Base-by-base conservation (phyloP, 768 basidiomycete genomes). In the Amanita polypyramis region DNA sequence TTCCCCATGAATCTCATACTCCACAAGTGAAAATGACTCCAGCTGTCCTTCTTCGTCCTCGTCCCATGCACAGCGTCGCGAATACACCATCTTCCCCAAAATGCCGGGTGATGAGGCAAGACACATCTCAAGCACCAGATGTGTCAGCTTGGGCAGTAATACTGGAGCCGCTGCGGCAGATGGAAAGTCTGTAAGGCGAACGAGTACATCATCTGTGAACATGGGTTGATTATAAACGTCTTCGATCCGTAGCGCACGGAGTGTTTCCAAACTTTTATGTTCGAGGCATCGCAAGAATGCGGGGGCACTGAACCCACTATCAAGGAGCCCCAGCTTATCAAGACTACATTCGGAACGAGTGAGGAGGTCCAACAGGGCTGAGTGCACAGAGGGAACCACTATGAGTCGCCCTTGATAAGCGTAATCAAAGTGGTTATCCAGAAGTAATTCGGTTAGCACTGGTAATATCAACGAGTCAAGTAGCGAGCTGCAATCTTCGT, bases 11-110 rank as follows among this genome's bases (percentile, higher is more conserved):
- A 27, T 27, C n/a, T n/a, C 7, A 7, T 27, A 7, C 25, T 3
- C 17, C 10, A 32, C 12, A 33, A 43, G 17, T 9, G 32, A 30
- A 9, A 43, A 43, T 14, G 25, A 30, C 32, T 43, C 30, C 30
- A 43, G 14, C 5, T 33, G 42, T 17, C 11, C 32, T 43, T 29
- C 29, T 5, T 21, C 39, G n/a, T 23, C 19, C n/a, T 43, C 10
- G 11, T 43, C 19, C 27, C 29, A 12, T 43, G 15, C 14, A 17
- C 27, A 43, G 32, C 43, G 20, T 27, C 43, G n/a, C 8, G 43
- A 43, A 33, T 43, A 32, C 17, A 45, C 35, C 44, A 45, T 45
- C 21, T 17, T 21, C 15, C 44, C 44, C 8, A 45, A 23, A 7
- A 14, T 20, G 8, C 34, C 44, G 2, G 44, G 30, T 10, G 43